Evolutionary conservation across 495 filamentous ascomycete genomes (phyloP), one percentile per base, ranked within the genome.

Genomic region (Aspergillus asperescens): DNA sequence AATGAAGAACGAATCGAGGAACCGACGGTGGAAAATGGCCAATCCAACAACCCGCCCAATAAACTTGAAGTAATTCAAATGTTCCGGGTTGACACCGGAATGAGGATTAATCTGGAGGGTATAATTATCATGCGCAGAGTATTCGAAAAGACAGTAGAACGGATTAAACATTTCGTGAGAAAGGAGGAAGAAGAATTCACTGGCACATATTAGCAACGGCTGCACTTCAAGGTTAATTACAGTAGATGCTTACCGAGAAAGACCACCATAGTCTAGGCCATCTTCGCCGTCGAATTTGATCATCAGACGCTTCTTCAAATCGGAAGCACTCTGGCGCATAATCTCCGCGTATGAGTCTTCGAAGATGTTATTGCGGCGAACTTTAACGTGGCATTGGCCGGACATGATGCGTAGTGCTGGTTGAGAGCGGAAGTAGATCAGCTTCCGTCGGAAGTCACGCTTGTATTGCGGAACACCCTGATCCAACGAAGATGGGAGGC

Each of bases 121-220:
- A 75, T 99, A 99, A 75, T 99, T 99, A 81, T 99, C 93, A 75
- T 99, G 93, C 24, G 93, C 93, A 55, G 93, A 96, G 68, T 99
- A 99, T 74, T 99, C 93, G 76, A 99, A 99, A 39, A 99, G 79
- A 72, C 93, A 99, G 75, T 99, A 99, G 75, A 99, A 99, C 48
- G 93, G 93, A 70, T 99, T 99, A 74, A 99, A 99, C 93, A 99
- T 99, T 77, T 99, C 93, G 72, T 99, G 93, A n/a, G 93, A 97
- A 34, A 99, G 82, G 50, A 99, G 79, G 84, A 97, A 99, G 81
- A 99, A 99, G 77, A 97, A 99, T 72, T 99, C 93, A 80, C 93
- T 86, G 63, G 53, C 18, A 48, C 43, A 38, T 35, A 62, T 74
- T 54, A 73, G 66, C 41, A 43, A 50, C 15, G 13, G 5, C 12